Conservation (phyloP, 2,329 filamentous ascomycete genomes). For the Diaporthe caulivora region DNA sequence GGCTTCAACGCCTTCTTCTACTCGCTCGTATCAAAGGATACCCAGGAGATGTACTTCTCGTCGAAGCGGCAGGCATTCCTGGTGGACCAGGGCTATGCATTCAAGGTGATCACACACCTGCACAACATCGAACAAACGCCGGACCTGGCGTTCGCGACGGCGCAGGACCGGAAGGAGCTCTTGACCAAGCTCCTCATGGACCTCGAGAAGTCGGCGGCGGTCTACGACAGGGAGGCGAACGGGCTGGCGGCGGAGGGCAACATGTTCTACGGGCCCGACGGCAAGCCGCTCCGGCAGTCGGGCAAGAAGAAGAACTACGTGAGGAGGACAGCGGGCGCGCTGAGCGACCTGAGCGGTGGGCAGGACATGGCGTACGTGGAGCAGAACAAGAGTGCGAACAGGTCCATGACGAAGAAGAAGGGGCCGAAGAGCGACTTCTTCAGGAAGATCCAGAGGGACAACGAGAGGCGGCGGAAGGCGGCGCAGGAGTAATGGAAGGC, state of each 20-base stretch:
- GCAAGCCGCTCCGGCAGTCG: constrained; percentile 41
- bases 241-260: constrained; percentile 52
- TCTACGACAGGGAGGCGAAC: constrained; percentile 44
- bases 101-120: constrained; percentile 98
- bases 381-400: constrained; percentile 80
- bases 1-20: constrained; percentile 99
- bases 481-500: not conserved
- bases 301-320: constrained; percentile 67
- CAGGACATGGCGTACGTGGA: constrained; percentile 98
- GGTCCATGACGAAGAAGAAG: constrained; percentile 69
- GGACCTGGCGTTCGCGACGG: constrained; percentile 82
- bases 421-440: constrained; percentile 72
- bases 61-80: constrained; percentile 97
- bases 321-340: constrained; percentile 83
- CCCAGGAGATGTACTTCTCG: constrained; percentile 97
- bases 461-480: constrained; percentile 62
- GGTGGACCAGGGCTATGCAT: constrained; percentile 97
- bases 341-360: constrained; percentile 89
- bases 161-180: constrained; percentile 85
- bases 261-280: constrained; percentile 52
- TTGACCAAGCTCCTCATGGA: constrained; percentile 91
- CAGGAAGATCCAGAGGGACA: constrained; percentile 74
- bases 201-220: constrained; percentile 68
- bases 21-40: constrained; percentile 96
- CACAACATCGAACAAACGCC: constrained; percentile 90